Conservation (phyloP, 2,329 filamentous ascomycete species). For the Cryphonectria japonica region DNA sequence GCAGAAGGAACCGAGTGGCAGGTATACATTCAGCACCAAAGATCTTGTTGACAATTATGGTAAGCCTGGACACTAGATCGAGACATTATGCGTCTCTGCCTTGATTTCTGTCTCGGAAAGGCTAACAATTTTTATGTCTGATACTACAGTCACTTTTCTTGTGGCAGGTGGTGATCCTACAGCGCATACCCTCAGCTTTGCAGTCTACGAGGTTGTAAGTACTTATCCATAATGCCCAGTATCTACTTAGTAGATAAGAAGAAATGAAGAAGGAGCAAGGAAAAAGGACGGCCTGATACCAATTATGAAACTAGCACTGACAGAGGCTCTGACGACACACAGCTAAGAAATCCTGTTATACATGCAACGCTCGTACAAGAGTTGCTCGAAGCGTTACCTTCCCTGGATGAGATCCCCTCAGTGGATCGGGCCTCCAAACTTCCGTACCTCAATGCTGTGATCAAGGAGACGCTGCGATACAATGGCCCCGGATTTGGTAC, state of each 20-base stretch:
- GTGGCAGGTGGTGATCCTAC: conserved; percentile 11
- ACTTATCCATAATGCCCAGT: background rate
- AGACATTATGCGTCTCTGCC: background rate
- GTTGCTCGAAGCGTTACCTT: background rate
- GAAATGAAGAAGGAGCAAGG: background rate
- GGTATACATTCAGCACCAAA: conserved; percentile 8
- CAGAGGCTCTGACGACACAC: no score
- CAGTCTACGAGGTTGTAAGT: conserved; percentile 14
- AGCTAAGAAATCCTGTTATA: background rate
- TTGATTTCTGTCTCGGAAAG: background rate
- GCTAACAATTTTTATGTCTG: background rate
- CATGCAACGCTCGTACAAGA: conserved; percentile 13
- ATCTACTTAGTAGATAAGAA: background rate
- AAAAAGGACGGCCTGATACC: no score
- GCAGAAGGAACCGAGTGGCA: conserved; percentile 5
- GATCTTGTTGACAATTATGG: conserved; percentile 18
- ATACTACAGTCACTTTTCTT: conserved; percentile 3
- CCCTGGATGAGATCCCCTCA: background rate
- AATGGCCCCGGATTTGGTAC: conserved; percentile 9
- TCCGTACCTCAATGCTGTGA: conserved; percentile 8
- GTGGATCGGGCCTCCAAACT: conserved; percentile 5
- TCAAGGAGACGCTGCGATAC: conserved; percentile 12
- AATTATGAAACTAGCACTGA: background rate
- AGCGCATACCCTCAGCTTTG: conserved; percentile 13
- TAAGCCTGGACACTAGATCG: background rate